Percentiles rank a stretch among this genome's conserved stretches.
These are phyloP conservation scores for Phytophthora ramorum DNA, from an alignment of 352 stramenopile species.

Conservation along the genomic window DNA sequence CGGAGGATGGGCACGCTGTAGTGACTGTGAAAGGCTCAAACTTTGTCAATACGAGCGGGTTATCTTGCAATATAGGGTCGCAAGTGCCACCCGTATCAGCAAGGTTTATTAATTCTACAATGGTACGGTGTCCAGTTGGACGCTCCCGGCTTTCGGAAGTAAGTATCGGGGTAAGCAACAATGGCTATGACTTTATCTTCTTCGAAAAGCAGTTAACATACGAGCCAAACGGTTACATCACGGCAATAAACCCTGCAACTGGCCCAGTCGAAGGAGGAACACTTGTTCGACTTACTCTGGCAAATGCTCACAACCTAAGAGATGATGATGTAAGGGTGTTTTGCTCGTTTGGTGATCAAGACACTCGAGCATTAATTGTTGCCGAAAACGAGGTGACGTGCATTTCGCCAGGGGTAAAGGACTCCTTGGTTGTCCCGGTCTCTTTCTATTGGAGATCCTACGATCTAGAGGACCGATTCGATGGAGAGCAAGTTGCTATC, in stretches of 20 bases:
- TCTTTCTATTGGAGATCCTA: constrained; percentile 38
- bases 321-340: constrained; percentile 18
- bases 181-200: constrained; percentile 47
- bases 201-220: constrained; percentile 17
- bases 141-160: neutral
- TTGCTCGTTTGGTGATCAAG: constrained; percentile 46
- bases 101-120: constrained; percentile 21
- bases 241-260: constrained; percentile 27
- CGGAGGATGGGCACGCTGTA: constrained; percentile 20
- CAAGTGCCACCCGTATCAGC: neutral
- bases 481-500: constrained; percentile 6
- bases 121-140: constrained; percentile 20
- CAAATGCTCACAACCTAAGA: constrained; percentile 12
- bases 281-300: constrained; percentile 30
- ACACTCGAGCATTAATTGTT: constrained; percentile 29
- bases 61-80: constrained; percentile 37
- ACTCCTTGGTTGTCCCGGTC: constrained; percentile 15
- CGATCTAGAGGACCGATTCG: constrained; percentile 27
- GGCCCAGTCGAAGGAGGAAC: constrained; percentile 45
- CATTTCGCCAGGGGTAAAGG: constrained; percentile 15
- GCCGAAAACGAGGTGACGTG: constrained; percentile 26
- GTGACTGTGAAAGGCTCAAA: constrained; percentile 41
- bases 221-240: constrained; percentile 28
- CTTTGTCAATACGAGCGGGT: constrained; percentile 36
- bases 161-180: constrained; percentile 45